These are phyloP conservation scores for Lantana camara DNA, from an alignment of 257 asterid species.

Conservation along the genomic window DNA sequence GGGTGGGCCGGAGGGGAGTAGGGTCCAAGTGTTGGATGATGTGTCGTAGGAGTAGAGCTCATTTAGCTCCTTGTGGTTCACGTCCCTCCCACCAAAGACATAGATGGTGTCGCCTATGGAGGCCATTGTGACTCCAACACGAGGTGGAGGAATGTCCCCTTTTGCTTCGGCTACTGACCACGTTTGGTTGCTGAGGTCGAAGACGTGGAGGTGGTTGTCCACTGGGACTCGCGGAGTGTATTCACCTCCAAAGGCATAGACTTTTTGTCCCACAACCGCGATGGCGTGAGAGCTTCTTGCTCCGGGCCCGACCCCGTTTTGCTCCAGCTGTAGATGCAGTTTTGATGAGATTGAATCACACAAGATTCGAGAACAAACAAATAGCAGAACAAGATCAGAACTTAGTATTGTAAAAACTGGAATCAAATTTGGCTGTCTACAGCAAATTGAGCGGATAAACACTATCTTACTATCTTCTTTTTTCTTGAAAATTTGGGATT, in stretches of 20 bases:
- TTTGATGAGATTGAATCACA: background rate
- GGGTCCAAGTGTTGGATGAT: slow-evolving; percentile 57
- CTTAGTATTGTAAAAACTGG: background rate
- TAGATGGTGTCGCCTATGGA: slow-evolving; percentile 50
- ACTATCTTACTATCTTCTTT: background rate
- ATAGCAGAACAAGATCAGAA: background rate
- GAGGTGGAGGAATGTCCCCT: slow-evolving; percentile 74
- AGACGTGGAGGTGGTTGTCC: slow-evolving; percentile 58
- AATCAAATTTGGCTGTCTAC: background rate
- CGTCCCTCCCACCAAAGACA: slow-evolving; percentile 73
- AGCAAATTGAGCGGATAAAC: background rate
- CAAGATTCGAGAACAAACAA: background rate
- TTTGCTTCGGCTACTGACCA: slow-evolving; percentile 57
- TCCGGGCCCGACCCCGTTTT: slow-evolving; percentile 73
- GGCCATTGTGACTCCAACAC: slow-evolving; percentile 74
- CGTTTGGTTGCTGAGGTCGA: slow-evolving; percentile 53
- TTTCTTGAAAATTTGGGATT: background rate
- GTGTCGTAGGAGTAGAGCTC: slow-evolving; percentile 66
- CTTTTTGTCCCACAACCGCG: slow-evolving; percentile 60
- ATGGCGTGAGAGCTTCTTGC: slow-evolving; percentile 80
- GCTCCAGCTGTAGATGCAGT: slow-evolving; percentile 51
- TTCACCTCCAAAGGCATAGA: slow-evolving; percentile 73
- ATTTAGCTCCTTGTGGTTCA: slow-evolving; percentile 63
- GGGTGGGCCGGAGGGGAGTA: slow-evolving; percentile 57
- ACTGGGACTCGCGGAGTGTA: slow-evolving; percentile 71